A percentile compares a stretch with the other conserved stretches of the same genome.
These are phyloP conservation scores for Coemansia sp. DNA, from an alignment of 192 early-diverging fungal genomes.

Conservation along the genomic window DNA sequence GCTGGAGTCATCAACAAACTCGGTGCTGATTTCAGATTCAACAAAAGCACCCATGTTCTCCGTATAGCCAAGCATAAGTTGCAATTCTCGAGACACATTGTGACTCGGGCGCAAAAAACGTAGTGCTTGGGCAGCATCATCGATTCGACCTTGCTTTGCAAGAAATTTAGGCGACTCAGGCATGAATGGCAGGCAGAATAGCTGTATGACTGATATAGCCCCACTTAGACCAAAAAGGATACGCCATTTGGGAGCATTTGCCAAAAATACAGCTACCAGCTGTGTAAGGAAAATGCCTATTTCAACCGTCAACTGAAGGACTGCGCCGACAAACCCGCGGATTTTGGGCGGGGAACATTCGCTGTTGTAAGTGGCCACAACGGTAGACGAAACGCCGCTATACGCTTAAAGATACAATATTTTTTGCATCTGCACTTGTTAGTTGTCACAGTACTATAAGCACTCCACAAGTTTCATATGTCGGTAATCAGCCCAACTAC, in stretches of 20 bases:
- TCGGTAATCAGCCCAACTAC: not conserved
- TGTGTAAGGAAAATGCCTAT: constrained; percentile 73
- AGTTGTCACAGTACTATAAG: not conserved
- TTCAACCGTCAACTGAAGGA: constrained; percentile 73
- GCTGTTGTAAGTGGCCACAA: constrained; percentile 69
- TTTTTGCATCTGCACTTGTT: not conserved
- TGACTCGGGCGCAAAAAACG: constrained; percentile 52
- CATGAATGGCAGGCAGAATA: constrained; percentile 58
- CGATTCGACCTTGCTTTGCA: constrained; percentile 50
- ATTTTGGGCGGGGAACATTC: constrained; percentile 68
- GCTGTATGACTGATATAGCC: constrained; percentile 55
- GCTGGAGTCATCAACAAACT: constrained; percentile 1
- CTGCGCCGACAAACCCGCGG: constrained; percentile 66
- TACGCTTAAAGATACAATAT: constrained; percentile 3
- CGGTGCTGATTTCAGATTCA: not conserved
- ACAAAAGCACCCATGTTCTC: no score
- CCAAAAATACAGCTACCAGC: constrained; percentile 55
- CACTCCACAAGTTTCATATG: not conserved
- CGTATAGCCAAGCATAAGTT: not conserved
- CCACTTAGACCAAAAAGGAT: constrained; percentile 61
- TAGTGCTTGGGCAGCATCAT: constrained; percentile 53
- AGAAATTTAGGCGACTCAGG: constrained; percentile 76
- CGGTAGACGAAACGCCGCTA: constrained; percentile 61
- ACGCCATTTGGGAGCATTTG: constrained; percentile 65
- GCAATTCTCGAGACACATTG: constrained; percentile 57